Evolutionary conservation across 176 grass and related monocot species (phyloP), one percentile per base, ranked within the genome.

Genomic region (Chloris gayana): DNA sequence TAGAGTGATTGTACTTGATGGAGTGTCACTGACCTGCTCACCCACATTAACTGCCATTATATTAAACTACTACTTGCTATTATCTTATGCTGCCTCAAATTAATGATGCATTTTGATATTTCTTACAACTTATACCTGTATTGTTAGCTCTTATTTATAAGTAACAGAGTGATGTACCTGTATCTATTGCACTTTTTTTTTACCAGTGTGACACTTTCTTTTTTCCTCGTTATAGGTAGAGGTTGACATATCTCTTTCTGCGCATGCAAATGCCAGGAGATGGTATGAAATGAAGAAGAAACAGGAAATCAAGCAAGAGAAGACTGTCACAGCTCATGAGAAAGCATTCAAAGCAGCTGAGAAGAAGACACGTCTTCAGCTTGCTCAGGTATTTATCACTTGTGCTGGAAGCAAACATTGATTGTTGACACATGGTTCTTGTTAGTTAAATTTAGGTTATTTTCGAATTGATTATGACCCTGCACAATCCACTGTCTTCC

Each of bases 271-370:
- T 93, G 95, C 95, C 67, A 82, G 95, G 45, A 83, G 86, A 29
- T 98, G 92, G 92, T 98, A 98, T 59, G 95, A 98, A 85, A 82
- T 89, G 75, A 98, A 98, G 88, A 95, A 98, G 87, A 94, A 92
- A 79, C 95, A 98, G 82, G 95, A 94, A 82, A 95, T 66, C 35
- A 98, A 98, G 82, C 92, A 98, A 86, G 92, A 98, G 73, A 98
- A 94, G 76, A 98, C 95, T 62, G 12, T 98, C 67, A 87, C 88
- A 74, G 95, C 95, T 53, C 95, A 98, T 62, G 90, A 91, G 41
- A 98, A 98, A 78, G 95, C 95, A 30, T 98, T 98, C 72, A 98
- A 98, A 94, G 95, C 95, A 50, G 95, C 95, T 22, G 95, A 98
- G 88, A 98, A 98, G 75, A 98, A 98, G 72, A 98, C 95, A 51